Percentiles rank a stretch among this genome's conserved stretches.
Conservation (phyloP, 1,139 yeast genomes). For the Sugiyamaella japonica region DNA sequence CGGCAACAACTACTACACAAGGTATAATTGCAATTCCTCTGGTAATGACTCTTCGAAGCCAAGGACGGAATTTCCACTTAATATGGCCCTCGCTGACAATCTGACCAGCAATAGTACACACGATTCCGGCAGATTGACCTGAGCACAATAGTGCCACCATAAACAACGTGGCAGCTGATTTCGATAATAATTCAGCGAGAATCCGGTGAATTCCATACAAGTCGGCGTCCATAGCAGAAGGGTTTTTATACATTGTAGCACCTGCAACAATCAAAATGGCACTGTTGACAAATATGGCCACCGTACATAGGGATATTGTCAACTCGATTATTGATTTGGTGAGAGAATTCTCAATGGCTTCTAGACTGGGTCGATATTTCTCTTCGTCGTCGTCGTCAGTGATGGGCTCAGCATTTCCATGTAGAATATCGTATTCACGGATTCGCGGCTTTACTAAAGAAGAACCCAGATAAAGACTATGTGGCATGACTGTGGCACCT, state of each 20-base stretch:
- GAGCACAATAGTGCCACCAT: conserved; percentile 72
- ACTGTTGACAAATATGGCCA: conserved; percentile 77
- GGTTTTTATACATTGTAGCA: conserved; percentile 59
- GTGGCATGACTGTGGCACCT: conserved; percentile 87
- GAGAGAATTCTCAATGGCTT: conserved; percentile 64
- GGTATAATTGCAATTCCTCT: conserved; percentile 73
- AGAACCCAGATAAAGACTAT: conserved; percentile 71
- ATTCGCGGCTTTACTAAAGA: conserved; percentile 74
- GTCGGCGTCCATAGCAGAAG: conserved; percentile 70
- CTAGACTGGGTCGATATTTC: conserved; percentile 61
- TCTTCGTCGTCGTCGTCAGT: conserved; percentile 40
- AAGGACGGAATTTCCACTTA: conserved; percentile 71
- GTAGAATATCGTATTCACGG: conserved; percentile 53
- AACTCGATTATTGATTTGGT: conserved; percentile 67
- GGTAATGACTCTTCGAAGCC: conserved; percentile 72
- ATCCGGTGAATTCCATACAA: conserved; percentile 66
- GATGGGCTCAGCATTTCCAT: conserved; percentile 25
- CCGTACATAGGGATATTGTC: conserved; percentile 62
- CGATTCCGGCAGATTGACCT: conserved; percentile 84
- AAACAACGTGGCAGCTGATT: conserved; percentile 74
- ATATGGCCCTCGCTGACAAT: conserved; percentile 82
- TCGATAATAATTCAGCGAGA: conserved; percentile 57
- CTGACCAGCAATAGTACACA: conserved; percentile 86
- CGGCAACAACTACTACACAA: conserved; percentile 55
- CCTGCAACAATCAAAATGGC: conserved; percentile 79